Percentiles rank a stretch among this genome's conserved stretches.
Conservation (phyloP, 306 rosid species). For the Myrica gale region DNA sequence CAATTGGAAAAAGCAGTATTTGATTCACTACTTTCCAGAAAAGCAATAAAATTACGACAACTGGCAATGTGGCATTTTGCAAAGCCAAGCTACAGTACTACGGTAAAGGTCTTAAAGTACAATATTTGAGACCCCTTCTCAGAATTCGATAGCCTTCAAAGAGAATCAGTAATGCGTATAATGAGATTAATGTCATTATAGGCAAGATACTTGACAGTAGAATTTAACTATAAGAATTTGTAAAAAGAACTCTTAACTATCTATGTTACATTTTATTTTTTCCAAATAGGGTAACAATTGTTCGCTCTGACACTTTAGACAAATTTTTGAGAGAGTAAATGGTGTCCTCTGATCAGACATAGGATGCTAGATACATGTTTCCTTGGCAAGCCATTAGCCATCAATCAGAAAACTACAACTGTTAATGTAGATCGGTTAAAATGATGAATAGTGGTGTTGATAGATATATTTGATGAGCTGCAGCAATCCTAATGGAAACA, state of each 20-base stretch:
- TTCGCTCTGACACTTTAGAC: background rate
- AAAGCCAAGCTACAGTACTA: background rate
- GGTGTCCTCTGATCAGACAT: background rate
- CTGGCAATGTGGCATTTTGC: background rate
- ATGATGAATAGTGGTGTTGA: background rate
- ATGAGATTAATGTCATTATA: background rate
- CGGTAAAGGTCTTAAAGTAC: background rate
- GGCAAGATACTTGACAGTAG: background rate
- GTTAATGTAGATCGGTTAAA: background rate
- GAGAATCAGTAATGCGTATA: background rate
- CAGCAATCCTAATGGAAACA: background rate
- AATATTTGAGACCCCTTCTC: background rate
- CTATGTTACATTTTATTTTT: background rate
- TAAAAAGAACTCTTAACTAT: background rate
- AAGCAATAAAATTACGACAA: background rate
- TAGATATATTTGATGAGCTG: background rate
- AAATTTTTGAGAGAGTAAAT: background rate
- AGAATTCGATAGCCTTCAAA: background rate
- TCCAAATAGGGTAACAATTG: background rate
- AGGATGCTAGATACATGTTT: background rate
- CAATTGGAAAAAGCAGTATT: background rate
- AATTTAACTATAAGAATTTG: background rate
- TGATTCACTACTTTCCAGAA: background rate
- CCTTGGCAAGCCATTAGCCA: background rate
- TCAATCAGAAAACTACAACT: background rate